Evolutionary conservation across 2,329 filamentous ascomycete genomes (phyloP), one percentile per base, ranked within the genome.

Genomic region (Magnaporthiopsis rhizophila): DNA sequence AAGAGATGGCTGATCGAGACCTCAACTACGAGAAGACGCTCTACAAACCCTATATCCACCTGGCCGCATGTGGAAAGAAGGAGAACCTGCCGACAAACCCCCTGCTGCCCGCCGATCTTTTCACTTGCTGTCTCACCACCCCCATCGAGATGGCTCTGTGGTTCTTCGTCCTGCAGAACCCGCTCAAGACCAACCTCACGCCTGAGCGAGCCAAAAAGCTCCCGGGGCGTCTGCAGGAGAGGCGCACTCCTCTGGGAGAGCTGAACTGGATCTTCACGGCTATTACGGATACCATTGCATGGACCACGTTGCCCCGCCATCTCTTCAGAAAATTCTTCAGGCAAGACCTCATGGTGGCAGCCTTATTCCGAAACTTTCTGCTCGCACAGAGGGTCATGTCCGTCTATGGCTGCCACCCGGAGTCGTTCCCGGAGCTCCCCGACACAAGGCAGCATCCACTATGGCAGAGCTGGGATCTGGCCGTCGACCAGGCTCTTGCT

Each of bases 201-300:
- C 86, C 94, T 4, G 91, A 95, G 66, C 86, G 94, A 69, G 93
- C 94, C 58, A 90, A 92, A 75, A 91, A 92, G 71, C 89, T 99
- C 24, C 93, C 94, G 3, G 95, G 95, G 45, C 88, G 92, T 67
- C 84, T 98, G 58, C 94, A 97, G 72, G 95, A 99, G 76, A 86
- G 95, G 66, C 85, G 95, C 72, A 98, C 95, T 62, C 95, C 95
- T 11, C 83, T 99, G 45, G 95, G 95, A 67, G 95, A 99, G 77
- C 81, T 99, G 18, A 99, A 99, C 72, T 99, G 95, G 95, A 99
- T 99, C 50, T 98, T 99, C 73, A 99, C 95, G 0, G 95, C 95
- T 64, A 98, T 99, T 68, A 99, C 95, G 0, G 95, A 99, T 74
- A 98, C 94, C 1, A 99, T 99, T 71, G 95, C 95, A 0, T 99